phyloP scores from a whole-genome alignment of 2,329 filamentous ascomycete species.

The Stemphylium beticola region DNA sequence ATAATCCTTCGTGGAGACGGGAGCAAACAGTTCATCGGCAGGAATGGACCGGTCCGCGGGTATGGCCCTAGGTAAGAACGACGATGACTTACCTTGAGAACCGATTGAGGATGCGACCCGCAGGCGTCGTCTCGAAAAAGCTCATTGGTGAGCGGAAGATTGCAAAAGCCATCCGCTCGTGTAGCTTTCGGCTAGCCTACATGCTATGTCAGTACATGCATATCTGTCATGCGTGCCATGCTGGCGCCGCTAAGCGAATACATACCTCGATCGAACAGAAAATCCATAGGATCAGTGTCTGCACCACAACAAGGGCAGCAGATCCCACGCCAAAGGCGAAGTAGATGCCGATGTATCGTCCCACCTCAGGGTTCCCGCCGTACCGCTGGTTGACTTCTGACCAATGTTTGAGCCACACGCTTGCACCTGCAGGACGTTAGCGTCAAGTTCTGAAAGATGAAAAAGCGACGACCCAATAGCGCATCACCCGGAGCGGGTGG shows the following conservation, averaged over 20 bases:
- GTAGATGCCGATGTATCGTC: conserved; percentile 93
- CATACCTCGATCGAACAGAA: conserved; percentile 97
- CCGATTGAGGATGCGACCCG: conserved; percentile 93
- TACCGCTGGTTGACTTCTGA: conserved; percentile 75
- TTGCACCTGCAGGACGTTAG: conserved; percentile 65
- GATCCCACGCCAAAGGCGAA: conserved; percentile 92
- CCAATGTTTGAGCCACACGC: conserved; percentile 94
- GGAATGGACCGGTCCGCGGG: conserved; percentile 8
- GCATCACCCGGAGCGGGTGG: not conserved
- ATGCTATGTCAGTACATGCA: conserved; percentile 32
- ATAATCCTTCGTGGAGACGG: not conserved
- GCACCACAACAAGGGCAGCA: conserved; percentile 81
- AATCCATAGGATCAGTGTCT: conserved; percentile 97
- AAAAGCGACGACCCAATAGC: conserved; percentile 28
- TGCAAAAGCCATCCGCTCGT: conserved; percentile 95
- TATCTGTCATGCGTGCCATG: not conserved
- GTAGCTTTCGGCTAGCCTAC: conserved; percentile 89
- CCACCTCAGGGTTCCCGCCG: conserved; percentile 75
- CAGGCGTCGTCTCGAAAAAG: conserved; percentile 97
- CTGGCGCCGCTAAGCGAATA: conserved; percentile 18
- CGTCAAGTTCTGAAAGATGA: conserved; percentile 15
- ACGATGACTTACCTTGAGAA: conserved; percentile 77
- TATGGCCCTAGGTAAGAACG: conserved; percentile 9
- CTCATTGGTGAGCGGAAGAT: conserved; percentile 98
- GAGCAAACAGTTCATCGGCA: conserved; percentile 4